Evolutionary conservation across 2,329 filamentous ascomycete genomes (phyloP).

Genomic region (Pseudogymnoascus verrucosus): DNA sequence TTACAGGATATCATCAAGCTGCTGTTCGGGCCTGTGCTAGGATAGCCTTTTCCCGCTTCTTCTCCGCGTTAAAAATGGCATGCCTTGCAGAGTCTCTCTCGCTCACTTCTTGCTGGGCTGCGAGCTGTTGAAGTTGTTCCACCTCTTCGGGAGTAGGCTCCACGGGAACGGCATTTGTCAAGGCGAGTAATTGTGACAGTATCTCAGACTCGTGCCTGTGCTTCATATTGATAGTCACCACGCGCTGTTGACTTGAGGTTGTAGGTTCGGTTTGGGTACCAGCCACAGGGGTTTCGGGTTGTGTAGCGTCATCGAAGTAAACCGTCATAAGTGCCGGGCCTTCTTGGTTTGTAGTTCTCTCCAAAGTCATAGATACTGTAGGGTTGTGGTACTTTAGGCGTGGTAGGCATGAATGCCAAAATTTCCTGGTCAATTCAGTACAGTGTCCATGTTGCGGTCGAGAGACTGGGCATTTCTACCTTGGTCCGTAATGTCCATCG

Average conservation of each 20-base stretch:
- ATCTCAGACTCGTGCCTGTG: slow-evolving; percentile 53
- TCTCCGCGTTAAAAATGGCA: slow-evolving; percentile 44
- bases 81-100: slow-evolving; percentile 47
- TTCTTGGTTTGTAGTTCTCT: slow-evolving; percentile 52
- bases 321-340: slow-evolving; percentile 56
- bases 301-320: slow-evolving; percentile 44
- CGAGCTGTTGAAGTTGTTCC: slow-evolving; percentile 48
- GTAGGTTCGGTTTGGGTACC: slow-evolving; percentile 31
- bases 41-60: slow-evolving; percentile 54
- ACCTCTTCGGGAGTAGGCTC: slow-evolving; percentile 52
- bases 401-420: slow-evolving; percentile 77
- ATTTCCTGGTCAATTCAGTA: slow-evolving; percentile 53
- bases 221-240: slow-evolving; percentile 53
- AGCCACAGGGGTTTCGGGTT: slow-evolving; percentile 36
- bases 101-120: slow-evolving; percentile 44
- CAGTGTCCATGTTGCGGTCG: background rate
- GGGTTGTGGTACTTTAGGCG: slow-evolving; percentile 95
- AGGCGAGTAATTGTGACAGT: slow-evolving; percentile 50
- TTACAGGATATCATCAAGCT: slow-evolving; percentile 9
- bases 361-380: slow-evolving; percentile 70
- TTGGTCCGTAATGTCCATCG: slow-evolving; percentile 64
- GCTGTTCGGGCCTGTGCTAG: slow-evolving; percentile 43
- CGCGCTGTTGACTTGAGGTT: slow-evolving; percentile 32
- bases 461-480: slow-evolving; percentile 39
- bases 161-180: slow-evolving; percentile 53